These are phyloP conservation scores for Letharia columbiana DNA, from an alignment of 495 filamentous ascomycete species.

Conservation along the genomic window DNA sequence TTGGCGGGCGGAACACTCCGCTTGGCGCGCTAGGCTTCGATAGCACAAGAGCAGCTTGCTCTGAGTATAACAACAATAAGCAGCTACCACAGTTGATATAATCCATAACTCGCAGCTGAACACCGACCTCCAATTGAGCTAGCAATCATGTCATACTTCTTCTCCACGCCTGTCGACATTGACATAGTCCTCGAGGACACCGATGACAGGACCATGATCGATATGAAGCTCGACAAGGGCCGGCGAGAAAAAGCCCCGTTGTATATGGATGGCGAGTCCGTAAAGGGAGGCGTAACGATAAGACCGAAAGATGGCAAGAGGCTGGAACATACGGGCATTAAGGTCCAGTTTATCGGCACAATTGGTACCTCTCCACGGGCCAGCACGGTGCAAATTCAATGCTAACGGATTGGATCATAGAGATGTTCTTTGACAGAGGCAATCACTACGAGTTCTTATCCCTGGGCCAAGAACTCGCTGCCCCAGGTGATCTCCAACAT, in stretches of 20 bases:
- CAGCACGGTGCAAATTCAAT: neutral
- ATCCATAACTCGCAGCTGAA: neutral
- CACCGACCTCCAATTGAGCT: neutral
- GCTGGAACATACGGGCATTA: constrained; percentile 97
- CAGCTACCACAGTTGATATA: neutral
- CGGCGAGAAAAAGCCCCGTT: constrained; percentile 91
- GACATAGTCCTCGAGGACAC: constrained; percentile 93
- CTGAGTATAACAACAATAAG: neutral
- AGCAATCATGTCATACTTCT: constrained; percentile 86
- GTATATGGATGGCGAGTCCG: constrained; percentile 97
- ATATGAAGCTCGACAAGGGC: constrained; percentile 97
- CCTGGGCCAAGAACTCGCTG: constrained; percentile 88
- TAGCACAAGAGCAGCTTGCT: neutral
- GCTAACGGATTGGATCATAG: constrained; percentile 36
- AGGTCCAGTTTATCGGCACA: constrained; percentile 98
- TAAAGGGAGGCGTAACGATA: constrained; percentile 90
- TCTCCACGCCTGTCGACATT: constrained; percentile 96
- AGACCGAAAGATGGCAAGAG: constrained; percentile 97
- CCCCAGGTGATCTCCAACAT: constrained; percentile 94
- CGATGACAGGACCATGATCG: constrained; percentile 89
- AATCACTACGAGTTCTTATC: constrained; percentile 99
- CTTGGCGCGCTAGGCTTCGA: neutral
- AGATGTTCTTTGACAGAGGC: constrained; percentile 99
- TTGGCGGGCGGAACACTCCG: neutral
- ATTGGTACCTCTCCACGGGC: constrained; percentile 55